Conservation (phyloP, 257 asterid genomes). For the Henckelia pumila region DNA sequence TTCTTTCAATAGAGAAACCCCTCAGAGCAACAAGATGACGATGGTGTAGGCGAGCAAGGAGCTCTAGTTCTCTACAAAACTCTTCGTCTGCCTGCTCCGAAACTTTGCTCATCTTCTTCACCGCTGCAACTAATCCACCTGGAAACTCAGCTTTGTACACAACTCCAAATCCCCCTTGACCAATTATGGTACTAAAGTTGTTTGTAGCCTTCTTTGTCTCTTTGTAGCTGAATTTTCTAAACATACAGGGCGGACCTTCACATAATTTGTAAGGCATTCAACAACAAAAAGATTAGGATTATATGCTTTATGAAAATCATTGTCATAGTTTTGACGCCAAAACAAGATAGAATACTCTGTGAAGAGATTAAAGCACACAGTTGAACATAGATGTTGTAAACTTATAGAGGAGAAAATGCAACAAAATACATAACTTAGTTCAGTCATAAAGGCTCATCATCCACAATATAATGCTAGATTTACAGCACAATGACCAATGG, state of each 20-base stretch:
- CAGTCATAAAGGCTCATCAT: not conserved
- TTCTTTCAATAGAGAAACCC: slow-evolving; percentile 78
- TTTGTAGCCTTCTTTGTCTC: slow-evolving; percentile 88
- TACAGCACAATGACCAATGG: not conserved
- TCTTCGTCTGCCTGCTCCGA: slow-evolving; percentile 93
- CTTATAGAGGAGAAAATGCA: not conserved
- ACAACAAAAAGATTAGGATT: slow-evolving; percentile 19
- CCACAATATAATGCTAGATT: not conserved
- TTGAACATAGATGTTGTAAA: not conserved
- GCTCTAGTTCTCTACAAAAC: slow-evolving; percentile 83
- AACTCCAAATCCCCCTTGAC: slow-evolving; percentile 94
- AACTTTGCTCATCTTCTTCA: slow-evolving; percentile 81
- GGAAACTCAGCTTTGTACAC: slow-evolving; percentile 81
- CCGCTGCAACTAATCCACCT: slow-evolving; percentile 68
- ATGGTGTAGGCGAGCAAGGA: slow-evolving; percentile 92
- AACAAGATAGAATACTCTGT: slow-evolving; percentile 4
- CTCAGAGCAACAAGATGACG: slow-evolving; percentile 89
- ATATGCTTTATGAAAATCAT: not conserved
- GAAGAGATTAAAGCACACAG: slow-evolving; percentile 12
- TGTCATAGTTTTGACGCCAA: slow-evolving; percentile 14
- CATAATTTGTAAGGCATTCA: slow-evolving; percentile 25
- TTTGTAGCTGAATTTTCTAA: slow-evolving; percentile 83
- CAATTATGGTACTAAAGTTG: slow-evolving; percentile 64
- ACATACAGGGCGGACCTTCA: slow-evolving; percentile 69
- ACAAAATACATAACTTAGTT: not conserved